A percentile compares a stretch with the other conserved stretches of the same genome.
Evolutionary conservation across 495 filamentous ascomycete species (phyloP).

Genomic region (Aspergillus cristatus): DNA sequence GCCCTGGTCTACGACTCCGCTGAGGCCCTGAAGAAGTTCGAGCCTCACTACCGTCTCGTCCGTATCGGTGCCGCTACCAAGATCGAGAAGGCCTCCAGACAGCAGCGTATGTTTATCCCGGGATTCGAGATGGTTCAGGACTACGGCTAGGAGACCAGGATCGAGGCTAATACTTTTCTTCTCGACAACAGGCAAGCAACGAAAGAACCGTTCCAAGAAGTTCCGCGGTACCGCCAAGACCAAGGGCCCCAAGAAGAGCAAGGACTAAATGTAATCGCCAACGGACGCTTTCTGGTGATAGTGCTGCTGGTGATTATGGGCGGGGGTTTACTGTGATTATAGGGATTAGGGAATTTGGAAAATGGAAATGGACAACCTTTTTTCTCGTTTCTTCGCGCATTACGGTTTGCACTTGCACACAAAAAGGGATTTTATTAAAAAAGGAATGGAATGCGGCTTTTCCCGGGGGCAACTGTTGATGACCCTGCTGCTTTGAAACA

Average conservation of each 20-base stretch:
- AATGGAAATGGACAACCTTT: too few species aligned
- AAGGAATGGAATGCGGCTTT: too few species aligned
- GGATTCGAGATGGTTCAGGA: too few species aligned
- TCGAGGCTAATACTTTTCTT: not conserved
- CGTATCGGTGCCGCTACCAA: constrained; percentile 82
- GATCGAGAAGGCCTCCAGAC: constrained; percentile 91
- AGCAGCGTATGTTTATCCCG: constrained; percentile 97
- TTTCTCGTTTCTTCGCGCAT: too few species aligned
- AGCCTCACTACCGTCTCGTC: constrained; percentile 94
- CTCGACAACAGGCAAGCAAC: constrained; percentile 81
- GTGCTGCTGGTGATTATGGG: constrained; percentile 16
- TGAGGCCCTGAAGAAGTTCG: constrained; percentile 99
- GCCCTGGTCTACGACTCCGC: constrained; percentile 95
- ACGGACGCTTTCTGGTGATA: constrained; percentile 10
- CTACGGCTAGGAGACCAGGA: not conserved
- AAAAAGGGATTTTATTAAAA: too few species aligned
- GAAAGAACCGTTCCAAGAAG: constrained; percentile 99
- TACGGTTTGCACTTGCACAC: too few species aligned
- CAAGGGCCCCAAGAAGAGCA: constrained; percentile 76
- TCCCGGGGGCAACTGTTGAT: too few species aligned
- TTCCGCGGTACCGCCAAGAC: constrained; percentile 85
- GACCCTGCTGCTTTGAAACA: constrained; percentile 2
- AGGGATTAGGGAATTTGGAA: too few species aligned
- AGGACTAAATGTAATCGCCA: constrained; percentile 31
- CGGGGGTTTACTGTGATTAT: too few species aligned